Evolutionary conservation across 2,329 filamentous ascomycete genomes (phyloP).

Genomic region (Trichoderma sp.): DNA sequence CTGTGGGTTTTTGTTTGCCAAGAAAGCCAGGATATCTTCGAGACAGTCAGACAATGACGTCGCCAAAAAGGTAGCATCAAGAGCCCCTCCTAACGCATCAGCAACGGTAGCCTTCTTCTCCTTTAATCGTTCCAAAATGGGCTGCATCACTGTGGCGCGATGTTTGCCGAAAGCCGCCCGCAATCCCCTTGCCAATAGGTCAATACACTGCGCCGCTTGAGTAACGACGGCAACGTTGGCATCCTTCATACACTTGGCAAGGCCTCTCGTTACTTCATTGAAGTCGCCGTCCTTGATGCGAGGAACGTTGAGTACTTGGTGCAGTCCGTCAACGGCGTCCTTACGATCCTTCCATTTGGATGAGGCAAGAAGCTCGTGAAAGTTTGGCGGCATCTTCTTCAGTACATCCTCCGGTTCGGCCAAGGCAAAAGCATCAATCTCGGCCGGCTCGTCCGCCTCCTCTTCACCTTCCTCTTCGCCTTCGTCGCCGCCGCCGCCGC

Average conservation of each 20-base stretch:
- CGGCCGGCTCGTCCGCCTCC: slow-evolving; percentile 55
- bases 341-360: slow-evolving; percentile 99
- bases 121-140: slow-evolving; percentile 94
- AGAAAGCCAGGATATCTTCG: slow-evolving; percentile 84
- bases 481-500: slow-evolving; percentile 63
- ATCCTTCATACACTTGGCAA: slow-evolving; percentile 98
- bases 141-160: slow-evolving; percentile 76
- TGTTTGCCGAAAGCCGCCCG: slow-evolving; percentile 80
- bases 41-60: slow-evolving; percentile 81
- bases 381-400: slow-evolving; percentile 78
- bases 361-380: slow-evolving; percentile 81
- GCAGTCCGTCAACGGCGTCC: slow-evolving; percentile 84
- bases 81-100: slow-evolving; percentile 82
- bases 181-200: slow-evolving; percentile 84
- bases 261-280: slow-evolving; percentile 76
- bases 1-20: slow-evolving; percentile 95
- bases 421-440: slow-evolving; percentile 80
- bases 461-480: slow-evolving; percentile 62
- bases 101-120: slow-evolving; percentile 93
- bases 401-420: slow-evolving; percentile 87
- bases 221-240: slow-evolving; percentile 95
- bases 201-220: slow-evolving; percentile 89
- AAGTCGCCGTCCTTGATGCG: slow-evolving; percentile 91
- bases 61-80: slow-evolving; percentile 70
- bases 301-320: slow-evolving; percentile 77